Conservation (phyloP, 202 grass and related monocot species). For the Tripidium arundinaceum region DNA sequence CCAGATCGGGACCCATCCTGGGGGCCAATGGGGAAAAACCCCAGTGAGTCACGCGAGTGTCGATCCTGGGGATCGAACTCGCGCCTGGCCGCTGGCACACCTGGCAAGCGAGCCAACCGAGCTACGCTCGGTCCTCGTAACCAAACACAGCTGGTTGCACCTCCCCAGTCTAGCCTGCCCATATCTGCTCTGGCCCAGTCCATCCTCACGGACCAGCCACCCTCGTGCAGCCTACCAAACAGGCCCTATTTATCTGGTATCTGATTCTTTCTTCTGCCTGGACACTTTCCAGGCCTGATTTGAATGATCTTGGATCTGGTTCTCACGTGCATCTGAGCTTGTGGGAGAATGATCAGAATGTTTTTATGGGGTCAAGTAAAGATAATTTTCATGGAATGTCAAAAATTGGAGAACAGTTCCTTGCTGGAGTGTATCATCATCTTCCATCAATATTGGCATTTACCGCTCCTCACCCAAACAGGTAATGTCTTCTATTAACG, state of each 20-base stretch:
- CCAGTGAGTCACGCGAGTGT: no score
- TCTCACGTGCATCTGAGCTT: constrained; percentile 96
- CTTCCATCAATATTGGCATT: constrained; percentile 87
- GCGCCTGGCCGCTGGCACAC: no score
- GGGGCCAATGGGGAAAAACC: no score
- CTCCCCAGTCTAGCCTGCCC: not conserved
- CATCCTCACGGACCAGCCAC: not conserved
- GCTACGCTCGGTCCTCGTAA: no score
- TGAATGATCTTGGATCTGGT: constrained; percentile 91
- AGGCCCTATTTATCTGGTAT: not conserved
- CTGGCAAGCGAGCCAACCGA: no score
- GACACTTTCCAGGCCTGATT: constrained; percentile 47
- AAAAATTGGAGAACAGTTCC: constrained; percentile 61
- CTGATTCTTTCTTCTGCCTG: constrained; percentile 30
- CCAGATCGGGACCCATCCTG: no score
- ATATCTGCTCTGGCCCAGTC: not conserved
- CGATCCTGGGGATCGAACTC: no score
- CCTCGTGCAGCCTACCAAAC: not conserved
- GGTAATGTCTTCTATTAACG: constrained; percentile 45
- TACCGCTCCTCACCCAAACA: constrained; percentile 88
- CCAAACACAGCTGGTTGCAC: not conserved
- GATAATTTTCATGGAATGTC: constrained; percentile 77
- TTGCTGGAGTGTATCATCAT: constrained; percentile 91
- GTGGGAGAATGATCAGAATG: constrained; percentile 75
- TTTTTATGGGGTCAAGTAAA: constrained; percentile 81